These are phyloP conservation scores for Candida mesenterica DNA, from an alignment of 1,139 yeast genomes.

Conservation along the genomic window DNA sequence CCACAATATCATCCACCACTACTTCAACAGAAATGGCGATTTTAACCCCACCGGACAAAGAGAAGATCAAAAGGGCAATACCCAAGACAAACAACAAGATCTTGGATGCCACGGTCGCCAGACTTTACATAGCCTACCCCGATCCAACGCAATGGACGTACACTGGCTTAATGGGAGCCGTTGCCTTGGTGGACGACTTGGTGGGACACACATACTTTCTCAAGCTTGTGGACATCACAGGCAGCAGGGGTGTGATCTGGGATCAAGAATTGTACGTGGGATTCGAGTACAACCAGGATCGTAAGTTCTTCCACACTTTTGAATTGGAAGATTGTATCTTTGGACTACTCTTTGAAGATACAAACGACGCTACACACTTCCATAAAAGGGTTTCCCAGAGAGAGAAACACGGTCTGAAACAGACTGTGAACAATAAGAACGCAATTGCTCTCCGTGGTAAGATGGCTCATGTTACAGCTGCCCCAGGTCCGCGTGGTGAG, in stretches of 20 bases:
- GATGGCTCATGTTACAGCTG: slow-evolving; percentile 30
- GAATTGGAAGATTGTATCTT: slow-evolving; percentile 88
- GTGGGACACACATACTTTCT: slow-evolving; percentile 93
- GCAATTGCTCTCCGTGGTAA: slow-evolving; percentile 75
- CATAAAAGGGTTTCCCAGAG: slow-evolving; percentile 71
- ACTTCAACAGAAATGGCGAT: no score
- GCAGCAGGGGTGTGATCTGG: slow-evolving; percentile 88
- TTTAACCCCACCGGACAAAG: slow-evolving; percentile 72
- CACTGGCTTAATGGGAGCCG: slow-evolving; percentile 88
- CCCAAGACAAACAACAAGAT: slow-evolving; percentile 89
- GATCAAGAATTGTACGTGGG: slow-evolving; percentile 92
- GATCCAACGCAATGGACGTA: slow-evolving; percentile 77
- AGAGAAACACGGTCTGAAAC: slow-evolving; percentile 81
- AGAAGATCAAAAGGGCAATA: slow-evolving; percentile 79
- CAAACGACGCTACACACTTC: slow-evolving; percentile 84
- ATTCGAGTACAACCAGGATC: slow-evolving; percentile 87
- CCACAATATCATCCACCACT: background rate
- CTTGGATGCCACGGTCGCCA: slow-evolving; percentile 86
- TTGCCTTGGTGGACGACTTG: slow-evolving; percentile 82
- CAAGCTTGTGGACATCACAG: slow-evolving; percentile 80
- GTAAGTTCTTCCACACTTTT: slow-evolving; percentile 91
- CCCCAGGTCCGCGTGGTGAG: slow-evolving; percentile 77
- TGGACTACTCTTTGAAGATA: slow-evolving; percentile 89
- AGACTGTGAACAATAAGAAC: slow-evolving; percentile 79
- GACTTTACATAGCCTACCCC: slow-evolving; percentile 88